These are phyloP conservation scores for Amanita polypyramis DNA, from an alignment of 768 basidiomycete genomes.

Conservation along the genomic window DNA sequence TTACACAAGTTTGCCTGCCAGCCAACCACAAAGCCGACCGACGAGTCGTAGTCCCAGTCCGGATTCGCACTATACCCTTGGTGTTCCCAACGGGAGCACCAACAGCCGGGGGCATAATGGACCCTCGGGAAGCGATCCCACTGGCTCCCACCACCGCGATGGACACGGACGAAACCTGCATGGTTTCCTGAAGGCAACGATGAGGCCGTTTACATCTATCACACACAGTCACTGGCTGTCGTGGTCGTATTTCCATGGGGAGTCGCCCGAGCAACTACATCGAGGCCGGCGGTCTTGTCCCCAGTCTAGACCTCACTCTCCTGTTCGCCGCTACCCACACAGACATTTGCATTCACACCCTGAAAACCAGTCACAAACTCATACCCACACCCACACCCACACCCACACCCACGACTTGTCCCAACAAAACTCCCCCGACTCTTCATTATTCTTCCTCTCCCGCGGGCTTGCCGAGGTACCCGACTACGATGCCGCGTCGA, in stretches of 20 bases:
- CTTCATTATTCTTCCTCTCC: not conserved
- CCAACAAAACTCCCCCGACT: not conserved
- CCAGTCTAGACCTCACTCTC: not conserved
- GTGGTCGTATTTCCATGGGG: conserved; percentile 11
- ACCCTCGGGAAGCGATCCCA: not conserved
- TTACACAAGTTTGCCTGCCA: conserved; percentile 14
- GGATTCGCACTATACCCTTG: conserved; percentile 1
- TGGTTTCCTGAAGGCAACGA: conserved; percentile 42
- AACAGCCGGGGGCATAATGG: conserved; percentile 3
- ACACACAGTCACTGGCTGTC: conserved; percentile 13
- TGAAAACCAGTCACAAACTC: not conserved
- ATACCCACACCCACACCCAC: not conserved
- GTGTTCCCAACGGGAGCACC: not conserved
- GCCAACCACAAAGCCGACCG: conserved; percentile 16
- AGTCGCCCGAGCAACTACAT: not conserved
- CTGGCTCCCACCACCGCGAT: conserved; percentile 13
- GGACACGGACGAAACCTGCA: conserved; percentile 33
- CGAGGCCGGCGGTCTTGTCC: not conserved
- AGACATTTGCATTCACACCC: too few species aligned
- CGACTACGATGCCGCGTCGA: conserved; percentile 72
- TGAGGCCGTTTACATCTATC: conserved; percentile 53
- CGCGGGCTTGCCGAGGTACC: conserved; percentile 68
- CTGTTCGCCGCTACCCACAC: too few species aligned
- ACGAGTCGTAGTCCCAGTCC: conserved; percentile 40
- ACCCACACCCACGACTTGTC: not conserved